Conservation (phyloP, 2,329 filamentous ascomycete species). For the Colletotrichum musicola region DNA sequence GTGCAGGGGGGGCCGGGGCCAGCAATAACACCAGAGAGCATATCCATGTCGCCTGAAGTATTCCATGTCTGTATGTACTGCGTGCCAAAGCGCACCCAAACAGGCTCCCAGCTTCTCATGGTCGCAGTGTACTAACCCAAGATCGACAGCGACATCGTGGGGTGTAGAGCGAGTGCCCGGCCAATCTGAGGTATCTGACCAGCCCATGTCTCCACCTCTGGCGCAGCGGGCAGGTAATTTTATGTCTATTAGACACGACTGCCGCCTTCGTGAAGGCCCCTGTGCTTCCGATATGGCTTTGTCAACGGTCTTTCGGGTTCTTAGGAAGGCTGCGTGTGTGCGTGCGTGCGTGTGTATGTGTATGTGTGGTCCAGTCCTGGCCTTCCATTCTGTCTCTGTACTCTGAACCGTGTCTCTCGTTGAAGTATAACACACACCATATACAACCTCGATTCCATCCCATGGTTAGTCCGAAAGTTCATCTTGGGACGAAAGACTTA, state of each 20-base stretch:
- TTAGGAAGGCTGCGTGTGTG: slow-evolving; percentile 5
- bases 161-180: slow-evolving; percentile 45
- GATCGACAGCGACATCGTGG: slow-evolving; percentile 52
- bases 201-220: slow-evolving; percentile 46
- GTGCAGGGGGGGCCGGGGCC: slow-evolving; percentile 31
- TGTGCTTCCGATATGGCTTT: slow-evolving; percentile 32
- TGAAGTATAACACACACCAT: slow-evolving; percentile 3
- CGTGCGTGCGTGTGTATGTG: not conserved
- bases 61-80: slow-evolving; percentile 31
- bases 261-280: slow-evolving; percentile 39
- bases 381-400: slow-evolving; percentile 17
- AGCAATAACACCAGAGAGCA: slow-evolving; percentile 34
- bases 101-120: slow-evolving; percentile 17
- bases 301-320: slow-evolving; percentile 13
- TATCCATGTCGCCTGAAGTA: slow-evolving; percentile 38
- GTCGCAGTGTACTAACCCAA: slow-evolving; percentile 40
- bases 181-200: slow-evolving; percentile 48
- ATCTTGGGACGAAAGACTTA: not conserved
- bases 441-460: slow-evolving; percentile 15
- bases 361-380: slow-evolving; percentile 9
- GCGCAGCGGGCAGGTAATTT: slow-evolving; percentile 45
- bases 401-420: slow-evolving; percentile 3
- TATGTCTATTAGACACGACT: slow-evolving; percentile 45
- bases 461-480: not conserved
- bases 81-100: slow-evolving; percentile 32